Evolutionary conservation across 2,329 filamentous ascomycete species (phyloP), one percentile per base, ranked within the genome.

Genomic region (Fusarium abutilonis): DNA sequence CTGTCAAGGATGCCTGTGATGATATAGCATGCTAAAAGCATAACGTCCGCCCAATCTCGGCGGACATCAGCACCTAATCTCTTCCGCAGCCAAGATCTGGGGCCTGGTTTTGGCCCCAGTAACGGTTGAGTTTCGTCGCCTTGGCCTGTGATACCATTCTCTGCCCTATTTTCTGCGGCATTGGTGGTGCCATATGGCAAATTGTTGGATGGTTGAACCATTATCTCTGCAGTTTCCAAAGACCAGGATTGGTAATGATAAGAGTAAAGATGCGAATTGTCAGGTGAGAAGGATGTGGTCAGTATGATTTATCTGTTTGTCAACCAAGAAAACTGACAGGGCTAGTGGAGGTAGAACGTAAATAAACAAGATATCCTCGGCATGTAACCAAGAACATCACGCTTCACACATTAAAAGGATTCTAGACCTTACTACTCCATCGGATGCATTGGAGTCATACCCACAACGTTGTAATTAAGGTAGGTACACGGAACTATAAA

Each of bases 1-100:
- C 89, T 91, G 75, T 94, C 91, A 8, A 92, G 82, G 10, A 94
- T 79, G 4, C 91, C 91, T 0, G 91, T 93, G 71, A 93, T 89
- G 63, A 91, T 77, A 73, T 93, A 93, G 76, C 89, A 92, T 26
- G 86, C 77, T 4, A 94, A 78, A 35, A 94, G 80, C 17, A 92
- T 78, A 2, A 90, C 62, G 70, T 94, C 90, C 13, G 87, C 85
- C 81, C 86, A 83, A 40, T 83, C 80, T 26, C 86, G 85, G 29
- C 66, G 66, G 29, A 69, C 64, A 51, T 70, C 68, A 17, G 66
- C 60, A 26, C 45, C 40, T 47, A 70, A 58, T 48, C 52, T 60
- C 17, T 54, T 41, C 6, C 55, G 59, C 56, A 60, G 34, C 68
- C 68, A 69, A 26, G 62, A 67, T 26, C 43, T 44, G 17, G 54